A percentile compares a stretch with the other conserved stretches of the same genome.
phyloP scores from a whole-genome alignment of 148 eudicot genomes.

The Tetragonia tetragonoides region DNA sequence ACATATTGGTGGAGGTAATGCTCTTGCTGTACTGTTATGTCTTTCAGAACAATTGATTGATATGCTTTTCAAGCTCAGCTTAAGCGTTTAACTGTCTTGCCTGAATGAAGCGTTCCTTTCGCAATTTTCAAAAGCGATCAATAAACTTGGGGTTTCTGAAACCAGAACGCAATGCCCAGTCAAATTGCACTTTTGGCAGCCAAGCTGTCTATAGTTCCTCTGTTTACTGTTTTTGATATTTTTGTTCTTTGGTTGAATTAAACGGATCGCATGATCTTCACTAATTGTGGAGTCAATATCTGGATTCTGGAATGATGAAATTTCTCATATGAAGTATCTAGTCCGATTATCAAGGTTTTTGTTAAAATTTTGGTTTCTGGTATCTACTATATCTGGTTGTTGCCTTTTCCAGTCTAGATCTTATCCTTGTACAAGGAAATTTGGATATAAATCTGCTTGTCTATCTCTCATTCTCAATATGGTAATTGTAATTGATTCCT shows the following conservation, averaged over 20 bases:
- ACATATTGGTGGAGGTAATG: constrained; percentile 95
- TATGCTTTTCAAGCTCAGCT: not conserved
- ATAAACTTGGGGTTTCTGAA: not conserved
- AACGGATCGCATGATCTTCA: not conserved
- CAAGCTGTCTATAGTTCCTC: not conserved
- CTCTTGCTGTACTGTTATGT: constrained; percentile 10
- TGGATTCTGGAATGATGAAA: not conserved
- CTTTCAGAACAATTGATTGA: not conserved
- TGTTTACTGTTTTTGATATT: constrained; percentile 2
- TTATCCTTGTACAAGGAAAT: not conserved
- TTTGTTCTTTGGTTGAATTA: not conserved
- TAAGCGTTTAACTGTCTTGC: not conserved
- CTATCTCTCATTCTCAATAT: not conserved
- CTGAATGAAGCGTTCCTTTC: not conserved
- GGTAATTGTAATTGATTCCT: not conserved
- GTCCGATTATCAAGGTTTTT: too few species aligned
- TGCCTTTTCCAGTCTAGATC: not conserved
- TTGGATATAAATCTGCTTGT: not conserved
- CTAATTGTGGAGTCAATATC: too few species aligned
- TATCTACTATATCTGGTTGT: not conserved
- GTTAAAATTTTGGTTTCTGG: not conserved
- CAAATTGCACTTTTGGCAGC: not conserved
- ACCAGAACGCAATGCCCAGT: not conserved
- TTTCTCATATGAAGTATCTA: not conserved
- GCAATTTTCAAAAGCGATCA: not conserved